phyloP scores from a whole-genome alignment of 371 early-diverging fungal species.

The Nematocida ironsii region DNA sequence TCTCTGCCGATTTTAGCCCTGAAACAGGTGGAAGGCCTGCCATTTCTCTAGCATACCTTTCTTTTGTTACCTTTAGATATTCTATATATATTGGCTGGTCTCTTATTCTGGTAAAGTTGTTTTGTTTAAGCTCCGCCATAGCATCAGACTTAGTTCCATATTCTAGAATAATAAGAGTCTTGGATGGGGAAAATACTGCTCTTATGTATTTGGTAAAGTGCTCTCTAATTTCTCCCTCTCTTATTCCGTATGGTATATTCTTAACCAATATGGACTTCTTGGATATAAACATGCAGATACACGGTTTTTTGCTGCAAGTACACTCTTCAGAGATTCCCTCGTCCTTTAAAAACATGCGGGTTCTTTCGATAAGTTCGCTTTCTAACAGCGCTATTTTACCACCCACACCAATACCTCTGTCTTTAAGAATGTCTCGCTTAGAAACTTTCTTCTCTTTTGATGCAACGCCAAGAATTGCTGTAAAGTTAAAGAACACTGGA shows the following conservation, averaged over 20 bases:
- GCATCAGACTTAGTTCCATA: constrained; percentile 67
- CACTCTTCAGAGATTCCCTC: constrained; percentile 58
- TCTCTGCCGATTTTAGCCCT: background rate
- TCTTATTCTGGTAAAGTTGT: constrained; percentile 64
- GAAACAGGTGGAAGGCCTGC: background rate
- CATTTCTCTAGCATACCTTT: constrained; percentile 37
- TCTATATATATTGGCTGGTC: constrained; percentile 69
- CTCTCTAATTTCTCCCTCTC: constrained; percentile 38
- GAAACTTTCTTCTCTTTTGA: constrained; percentile 60
- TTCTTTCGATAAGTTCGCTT: constrained; percentile 68
- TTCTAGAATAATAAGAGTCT: constrained; percentile 65
- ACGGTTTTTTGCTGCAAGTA: constrained; percentile 24
- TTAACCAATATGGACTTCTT: constrained; percentile 45
- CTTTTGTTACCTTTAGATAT: constrained; percentile 63
- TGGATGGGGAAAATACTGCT: constrained; percentile 63
- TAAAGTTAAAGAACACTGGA: constrained; percentile 69
- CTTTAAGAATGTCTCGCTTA: constrained; percentile 62
- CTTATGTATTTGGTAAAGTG: constrained; percentile 37
- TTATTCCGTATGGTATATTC: constrained; percentile 41
- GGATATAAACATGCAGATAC: constrained; percentile 46
- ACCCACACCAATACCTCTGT: constrained; percentile 66
- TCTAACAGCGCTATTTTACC: constrained; percentile 66
- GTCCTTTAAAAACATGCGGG: constrained; percentile 63
- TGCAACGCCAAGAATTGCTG: constrained; percentile 65
- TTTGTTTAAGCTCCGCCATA: constrained; percentile 55